Evolutionary conservation across 2,329 filamentous ascomycete species (phyloP).

Genomic region (Dactylellina sp.): DNA sequence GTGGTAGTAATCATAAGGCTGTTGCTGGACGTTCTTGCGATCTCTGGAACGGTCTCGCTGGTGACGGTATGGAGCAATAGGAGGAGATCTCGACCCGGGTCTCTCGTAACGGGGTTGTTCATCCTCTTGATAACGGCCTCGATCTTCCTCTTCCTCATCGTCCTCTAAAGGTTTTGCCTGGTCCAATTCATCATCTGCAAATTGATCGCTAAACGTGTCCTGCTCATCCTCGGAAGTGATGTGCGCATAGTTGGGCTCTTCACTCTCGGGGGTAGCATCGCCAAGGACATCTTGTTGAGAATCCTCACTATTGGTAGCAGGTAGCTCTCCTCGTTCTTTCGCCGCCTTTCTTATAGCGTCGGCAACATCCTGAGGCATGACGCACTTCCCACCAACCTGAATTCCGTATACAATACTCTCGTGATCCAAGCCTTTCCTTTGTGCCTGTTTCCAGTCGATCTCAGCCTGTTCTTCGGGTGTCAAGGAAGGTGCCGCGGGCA

Average conservation of each 20-base stretch:
- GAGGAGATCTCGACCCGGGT: conserved; percentile 28
- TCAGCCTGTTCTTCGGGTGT: conserved; percentile 35
- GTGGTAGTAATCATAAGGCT: conserved; percentile 37
- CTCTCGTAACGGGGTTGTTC: conserved; percentile 19
- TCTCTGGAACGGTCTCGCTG: conserved; percentile 26
- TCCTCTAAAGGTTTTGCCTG: conserved; percentile 3
- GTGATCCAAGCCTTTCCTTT: conserved; percentile 41
- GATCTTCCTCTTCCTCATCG: conserved; percentile 10
- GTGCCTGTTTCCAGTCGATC: conserved; percentile 34
- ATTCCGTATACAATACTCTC: conserved; percentile 51
- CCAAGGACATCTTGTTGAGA: conserved; percentile 1
- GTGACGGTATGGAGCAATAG: conserved; percentile 8
- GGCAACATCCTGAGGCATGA: conserved; percentile 50
- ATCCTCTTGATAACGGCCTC: conserved; percentile 13
- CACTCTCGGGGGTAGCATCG: conserved; percentile 2
- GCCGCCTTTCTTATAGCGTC: conserved; percentile 44
- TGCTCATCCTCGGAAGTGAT: conserved; percentile 18
- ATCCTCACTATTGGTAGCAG: neutral
- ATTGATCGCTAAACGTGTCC: neutral
- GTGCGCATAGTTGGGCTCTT: conserved; percentile 3
- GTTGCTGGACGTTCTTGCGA: conserved; percentile 20
- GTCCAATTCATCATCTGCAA: neutral
- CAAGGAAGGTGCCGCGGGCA: neutral
- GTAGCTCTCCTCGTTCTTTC: conserved; percentile 21
- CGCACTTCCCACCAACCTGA: conserved; percentile 50